Evolutionary conservation across 179 eudicot genomes (phyloP).

Genomic region (Amaranthus tricolor): DNA sequence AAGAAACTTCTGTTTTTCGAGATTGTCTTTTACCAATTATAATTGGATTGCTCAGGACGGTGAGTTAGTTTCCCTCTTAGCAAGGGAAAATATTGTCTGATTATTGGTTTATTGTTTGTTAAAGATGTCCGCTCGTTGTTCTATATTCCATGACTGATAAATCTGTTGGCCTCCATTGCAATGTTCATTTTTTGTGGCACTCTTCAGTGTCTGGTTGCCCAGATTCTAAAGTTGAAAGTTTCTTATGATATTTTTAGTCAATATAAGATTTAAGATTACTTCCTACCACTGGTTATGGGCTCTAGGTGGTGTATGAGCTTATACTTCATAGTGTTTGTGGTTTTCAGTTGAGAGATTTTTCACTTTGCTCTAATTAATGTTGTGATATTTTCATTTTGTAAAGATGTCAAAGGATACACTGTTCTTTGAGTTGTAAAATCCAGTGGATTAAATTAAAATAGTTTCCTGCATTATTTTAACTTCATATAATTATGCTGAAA

Average conservation of each 20-base stretch:
- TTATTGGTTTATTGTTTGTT: not conserved
- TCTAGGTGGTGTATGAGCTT: not conserved
- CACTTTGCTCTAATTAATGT: not conserved
- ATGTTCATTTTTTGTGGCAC: not conserved
- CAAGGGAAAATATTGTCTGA: not conserved
- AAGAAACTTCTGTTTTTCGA: slow-evolving; percentile 60
- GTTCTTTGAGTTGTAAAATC: not conserved
- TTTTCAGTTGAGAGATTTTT: not conserved
- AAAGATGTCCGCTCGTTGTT: not conserved
- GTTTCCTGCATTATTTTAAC: not conserved
- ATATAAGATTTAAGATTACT: not conserved
- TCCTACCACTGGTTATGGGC: not conserved
- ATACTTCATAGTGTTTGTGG: not conserved
- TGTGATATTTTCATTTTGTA: not conserved
- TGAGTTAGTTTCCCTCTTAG: slow-evolving; percentile 35
- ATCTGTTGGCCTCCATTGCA: not conserved
- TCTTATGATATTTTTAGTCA: not conserved
- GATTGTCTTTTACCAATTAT: slow-evolving; percentile 86
- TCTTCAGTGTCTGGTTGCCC: not conserved
- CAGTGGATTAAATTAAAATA: not conserved
- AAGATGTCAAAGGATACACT: not conserved
- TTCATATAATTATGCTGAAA: not conserved
- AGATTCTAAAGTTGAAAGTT: not conserved
- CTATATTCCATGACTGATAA: not conserved
- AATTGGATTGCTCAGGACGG: slow-evolving; percentile 94